Evolutionary conservation across 257 asterid genomes (phyloP), one percentile per base, ranked within the genome.

Genomic region (Solanum ahanhuiri): DNA sequence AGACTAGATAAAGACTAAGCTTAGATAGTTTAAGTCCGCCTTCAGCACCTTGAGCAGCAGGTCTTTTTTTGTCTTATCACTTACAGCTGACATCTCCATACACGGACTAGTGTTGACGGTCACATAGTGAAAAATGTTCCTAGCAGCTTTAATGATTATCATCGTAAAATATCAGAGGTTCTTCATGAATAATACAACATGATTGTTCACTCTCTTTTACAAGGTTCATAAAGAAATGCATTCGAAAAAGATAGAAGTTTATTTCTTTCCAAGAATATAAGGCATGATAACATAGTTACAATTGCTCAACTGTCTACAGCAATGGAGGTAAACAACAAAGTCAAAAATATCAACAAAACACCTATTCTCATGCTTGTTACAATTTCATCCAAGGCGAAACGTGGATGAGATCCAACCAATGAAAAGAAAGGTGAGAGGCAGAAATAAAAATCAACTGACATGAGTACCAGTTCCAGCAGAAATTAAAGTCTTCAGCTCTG

Each of bases 401-500:
- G 17, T n/a, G 82, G 37, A 77, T 75, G 75, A 67, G 86, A 88
- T 76, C 70, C 86, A 73, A 81, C 69, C 85, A 86, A 71, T 30
- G 33, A 85, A 63, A 54, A 54, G 82, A 86, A 86, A 57, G 82
- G 82, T 75, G 54, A 73, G 43, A 39, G 34, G 35, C 22, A 39
- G 83, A 77, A 77, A 43, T 23, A 43, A 77, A 77, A 43, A 77
- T 77, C 64, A 77, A 77, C 83, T 77, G 63, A 77, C 64, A 77
- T 77, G 83, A 77, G 30, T 43, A 84, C 84, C 81, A 66, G 86
- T 86, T 75, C 87, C 86, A 57, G 73, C 66, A 79, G 93, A 91
- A 83, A 84, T 89, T 88, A 90, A 88, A 70, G 87, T 89, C 88
- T 89, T 88, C 86, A 91, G 86, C 89, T 91, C 92, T 89, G 82